Conservation (phyloP, 139 green algal genomes). For the Prasinococcaceae sp. region DNA sequence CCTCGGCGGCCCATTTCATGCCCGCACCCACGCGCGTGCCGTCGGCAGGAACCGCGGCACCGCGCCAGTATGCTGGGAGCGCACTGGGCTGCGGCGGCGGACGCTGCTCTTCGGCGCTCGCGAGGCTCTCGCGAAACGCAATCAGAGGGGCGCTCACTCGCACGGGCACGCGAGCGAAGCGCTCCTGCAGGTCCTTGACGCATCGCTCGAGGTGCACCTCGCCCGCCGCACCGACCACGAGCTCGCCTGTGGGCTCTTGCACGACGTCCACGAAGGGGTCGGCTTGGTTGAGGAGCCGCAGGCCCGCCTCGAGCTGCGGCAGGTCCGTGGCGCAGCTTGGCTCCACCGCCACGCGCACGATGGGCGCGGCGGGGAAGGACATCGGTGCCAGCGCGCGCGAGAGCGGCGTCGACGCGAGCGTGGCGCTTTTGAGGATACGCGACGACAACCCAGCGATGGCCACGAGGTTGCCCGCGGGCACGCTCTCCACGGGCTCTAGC, state of each 20-base stretch:
- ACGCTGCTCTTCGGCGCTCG: conserved; percentile 30
- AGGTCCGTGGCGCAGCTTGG: conserved; percentile 59
- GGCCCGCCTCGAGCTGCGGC: conserved; percentile 51
- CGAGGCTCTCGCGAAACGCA: conserved; percentile 71
- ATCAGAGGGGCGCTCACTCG: conserved; percentile 84
- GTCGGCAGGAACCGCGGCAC: too few species aligned
- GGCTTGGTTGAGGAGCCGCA: conserved; percentile 79
- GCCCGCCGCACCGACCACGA: conserved; percentile 73
- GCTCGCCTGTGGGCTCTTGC: conserved; percentile 17
- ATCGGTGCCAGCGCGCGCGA: conserved; percentile 69
- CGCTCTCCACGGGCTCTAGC: conserved; percentile 45
- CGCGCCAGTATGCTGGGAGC: too few species aligned
- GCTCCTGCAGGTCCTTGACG: conserved; percentile 80
- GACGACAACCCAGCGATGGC: conserved; percentile 66
- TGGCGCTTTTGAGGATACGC: conserved; percentile 82
- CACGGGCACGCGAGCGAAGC: conserved; percentile 76
- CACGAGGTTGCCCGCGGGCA: conserved; percentile 79
- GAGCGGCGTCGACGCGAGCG: conserved; percentile 47
- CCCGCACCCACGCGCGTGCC: too few species aligned
- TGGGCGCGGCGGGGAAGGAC: conserved; percentile 77
- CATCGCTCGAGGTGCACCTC: conserved; percentile 95
- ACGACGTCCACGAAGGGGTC: conserved; percentile 76
- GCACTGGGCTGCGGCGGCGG: too few species aligned
- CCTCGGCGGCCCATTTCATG: too few species aligned
- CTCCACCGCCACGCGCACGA: conserved; percentile 88